A percentile compares a stretch with the other conserved stretches of the same genome.
Conservation (phyloP, 306 rosid species). For the Inga oerstediana region DNA sequence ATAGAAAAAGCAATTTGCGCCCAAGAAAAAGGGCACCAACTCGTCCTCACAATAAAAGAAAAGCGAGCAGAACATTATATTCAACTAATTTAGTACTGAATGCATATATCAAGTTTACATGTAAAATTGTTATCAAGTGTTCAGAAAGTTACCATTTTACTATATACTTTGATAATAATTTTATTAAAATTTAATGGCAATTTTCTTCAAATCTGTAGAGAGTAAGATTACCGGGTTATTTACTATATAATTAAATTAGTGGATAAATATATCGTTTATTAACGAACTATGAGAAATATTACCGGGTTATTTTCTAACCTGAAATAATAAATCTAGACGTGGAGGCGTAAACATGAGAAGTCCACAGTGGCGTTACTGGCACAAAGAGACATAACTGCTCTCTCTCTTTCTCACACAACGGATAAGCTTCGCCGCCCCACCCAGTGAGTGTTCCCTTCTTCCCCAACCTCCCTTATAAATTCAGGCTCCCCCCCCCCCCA, state of each 20-base stretch:
- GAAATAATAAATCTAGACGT: too few relatives aligned
- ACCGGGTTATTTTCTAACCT: too few relatives aligned
- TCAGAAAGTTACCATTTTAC: not conserved
- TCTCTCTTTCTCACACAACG: not conserved
- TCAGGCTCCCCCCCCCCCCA: not conserved
- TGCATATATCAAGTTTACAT: too few relatives aligned
- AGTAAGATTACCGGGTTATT: too few relatives aligned
- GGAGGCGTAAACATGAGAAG: not conserved
- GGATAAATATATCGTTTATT: too few relatives aligned
- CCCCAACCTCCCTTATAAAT: not conserved
- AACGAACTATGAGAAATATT: too few relatives aligned
- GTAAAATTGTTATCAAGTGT: not conserved
- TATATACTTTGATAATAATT: not conserved
- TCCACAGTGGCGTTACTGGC: not conserved
- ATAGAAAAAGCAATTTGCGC: not conserved
- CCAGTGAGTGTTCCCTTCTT: not conserved
- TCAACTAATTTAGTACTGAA: not conserved
- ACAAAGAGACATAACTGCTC: not conserved
- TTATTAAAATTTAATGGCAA: not conserved
- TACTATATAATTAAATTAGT: too few relatives aligned
- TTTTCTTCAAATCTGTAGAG: not conserved
- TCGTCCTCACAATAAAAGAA: not conserved
- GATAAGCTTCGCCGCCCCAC: not conserved
- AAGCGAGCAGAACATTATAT: not conserved
- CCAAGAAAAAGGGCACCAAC: not conserved